Conservation (phyloP, 148 eudicot genomes). For the Rhododendron henanense region DNA sequence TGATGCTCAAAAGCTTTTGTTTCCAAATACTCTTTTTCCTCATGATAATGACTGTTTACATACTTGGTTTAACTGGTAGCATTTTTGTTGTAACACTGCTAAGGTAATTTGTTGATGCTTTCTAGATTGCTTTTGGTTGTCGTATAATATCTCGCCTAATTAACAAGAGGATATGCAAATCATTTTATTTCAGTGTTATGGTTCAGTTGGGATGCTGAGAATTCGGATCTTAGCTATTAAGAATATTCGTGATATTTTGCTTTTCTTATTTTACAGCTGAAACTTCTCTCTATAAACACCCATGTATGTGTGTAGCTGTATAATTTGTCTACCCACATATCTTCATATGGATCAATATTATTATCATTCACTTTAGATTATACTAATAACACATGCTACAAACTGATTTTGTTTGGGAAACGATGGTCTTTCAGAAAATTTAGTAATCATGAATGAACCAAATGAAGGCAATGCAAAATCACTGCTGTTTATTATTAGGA, state of each 20-base stretch:
- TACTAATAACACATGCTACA: neutral
- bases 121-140: neutral
- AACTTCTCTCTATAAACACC: neutral
- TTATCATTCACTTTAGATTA: neutral
- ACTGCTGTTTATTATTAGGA: neutral
- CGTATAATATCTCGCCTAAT: neutral
- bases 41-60: neutral
- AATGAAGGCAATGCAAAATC: neutral
- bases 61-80: neutral
- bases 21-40: neutral
- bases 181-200: neutral
- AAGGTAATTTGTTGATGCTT: neutral
- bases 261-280: neutral
- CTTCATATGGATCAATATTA: neutral
- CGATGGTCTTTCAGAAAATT: no score
- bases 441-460: neutral
- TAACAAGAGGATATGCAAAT: neutral
- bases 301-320: neutral
- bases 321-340: neutral
- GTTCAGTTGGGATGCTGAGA: neutral
- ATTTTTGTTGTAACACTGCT: neutral
- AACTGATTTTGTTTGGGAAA: neutral
- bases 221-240: neutral
- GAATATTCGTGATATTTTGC: neutral
- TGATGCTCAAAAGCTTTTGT: slow-evolving; percentile 19